phyloP scores from a whole-genome alignment of 441 rosid species.

The Eruca vesicaria region DNA sequence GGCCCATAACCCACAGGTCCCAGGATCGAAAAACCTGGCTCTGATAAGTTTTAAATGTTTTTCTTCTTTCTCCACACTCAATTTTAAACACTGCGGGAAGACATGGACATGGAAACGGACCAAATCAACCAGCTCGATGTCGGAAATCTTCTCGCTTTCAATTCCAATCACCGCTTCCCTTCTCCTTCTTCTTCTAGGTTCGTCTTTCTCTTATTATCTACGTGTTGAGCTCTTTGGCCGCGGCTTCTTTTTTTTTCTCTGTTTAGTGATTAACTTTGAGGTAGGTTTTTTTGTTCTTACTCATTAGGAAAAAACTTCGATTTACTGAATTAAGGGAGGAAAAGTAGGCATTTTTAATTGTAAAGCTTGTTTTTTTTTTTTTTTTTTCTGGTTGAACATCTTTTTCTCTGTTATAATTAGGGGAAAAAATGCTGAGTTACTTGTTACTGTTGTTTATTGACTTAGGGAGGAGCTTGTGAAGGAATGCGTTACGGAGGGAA shows the following conservation, averaged over 20 bases:
- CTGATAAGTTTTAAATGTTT: slow-evolving; percentile 42
- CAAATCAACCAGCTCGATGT: slow-evolving; percentile 53
- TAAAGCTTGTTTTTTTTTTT: background rate
- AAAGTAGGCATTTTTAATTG: background rate
- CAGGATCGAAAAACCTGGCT: slow-evolving; percentile 97
- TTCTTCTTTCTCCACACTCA: slow-evolving; percentile 4
- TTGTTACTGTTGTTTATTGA: background rate
- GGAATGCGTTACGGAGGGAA: slow-evolving; percentile 61
- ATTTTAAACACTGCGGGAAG: slow-evolving; percentile 12
- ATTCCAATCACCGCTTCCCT: slow-evolving; percentile 48
- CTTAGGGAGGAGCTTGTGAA: slow-evolving; percentile 67
- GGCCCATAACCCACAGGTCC: slow-evolving; percentile 98
- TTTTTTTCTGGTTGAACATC: background rate
- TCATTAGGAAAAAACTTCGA: too few relatives aligned
- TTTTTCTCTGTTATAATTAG: background rate
- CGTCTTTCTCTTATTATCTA: background rate
- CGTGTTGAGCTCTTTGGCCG: slow-evolving; percentile 6
- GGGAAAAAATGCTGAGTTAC: background rate
- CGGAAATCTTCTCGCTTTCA: slow-evolving; percentile 71
- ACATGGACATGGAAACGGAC: slow-evolving; percentile 38
- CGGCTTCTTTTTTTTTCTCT: background rate
- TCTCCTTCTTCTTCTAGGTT: slow-evolving; percentile 75
- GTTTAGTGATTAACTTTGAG: background rate
- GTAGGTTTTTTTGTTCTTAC: too few relatives aligned
- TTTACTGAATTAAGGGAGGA: too few relatives aligned